phyloP scores from a whole-genome alignment of 768 basidiomycete genomes.

The Amanita polypyramis region DNA sequence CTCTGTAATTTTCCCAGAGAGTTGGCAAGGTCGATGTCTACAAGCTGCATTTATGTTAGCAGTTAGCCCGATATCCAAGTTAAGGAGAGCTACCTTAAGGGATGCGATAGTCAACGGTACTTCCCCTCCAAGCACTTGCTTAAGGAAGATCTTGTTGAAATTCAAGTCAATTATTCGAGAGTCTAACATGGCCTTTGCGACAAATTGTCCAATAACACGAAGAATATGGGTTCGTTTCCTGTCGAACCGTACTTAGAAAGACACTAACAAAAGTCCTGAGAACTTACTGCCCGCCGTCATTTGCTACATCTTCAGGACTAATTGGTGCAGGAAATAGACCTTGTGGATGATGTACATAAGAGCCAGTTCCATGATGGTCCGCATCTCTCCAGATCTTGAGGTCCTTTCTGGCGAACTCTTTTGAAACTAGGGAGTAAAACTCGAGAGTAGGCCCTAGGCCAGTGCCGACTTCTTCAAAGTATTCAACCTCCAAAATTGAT shows the following conservation, averaged over 20 bases:
- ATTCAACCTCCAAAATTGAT: constrained; percentile 93
- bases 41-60: constrained; percentile 36
- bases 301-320: constrained; percentile 53
- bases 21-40: constrained; percentile 78
- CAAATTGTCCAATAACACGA: constrained; percentile 88
- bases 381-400: constrained; percentile 90
- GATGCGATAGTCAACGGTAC: constrained; percentile 77
- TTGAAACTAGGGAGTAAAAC: constrained; percentile 96
- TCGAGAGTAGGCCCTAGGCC: constrained; percentile 96
- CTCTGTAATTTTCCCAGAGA: constrained; percentile 74
- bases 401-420: constrained; percentile 84
- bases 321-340: constrained; percentile 89
- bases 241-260: constrained; percentile 7
- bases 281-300: constrained; percentile 68
- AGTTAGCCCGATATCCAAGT: neutral
- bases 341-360: constrained; percentile 73
- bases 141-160: constrained; percentile 92
- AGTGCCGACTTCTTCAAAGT: constrained; percentile 98
- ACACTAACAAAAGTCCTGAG: neutral
- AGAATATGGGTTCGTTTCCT: constrained; percentile 84
- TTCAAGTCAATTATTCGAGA: constrained; percentile 95
- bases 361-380: constrained; percentile 47
- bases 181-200: constrained; percentile 94
- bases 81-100: constrained; percentile 48
- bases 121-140: constrained; percentile 78